These are phyloP conservation scores for Thelonectria discophora DNA, from an alignment of 2,329 filamentous ascomycete genomes.

Conservation along the genomic window DNA sequence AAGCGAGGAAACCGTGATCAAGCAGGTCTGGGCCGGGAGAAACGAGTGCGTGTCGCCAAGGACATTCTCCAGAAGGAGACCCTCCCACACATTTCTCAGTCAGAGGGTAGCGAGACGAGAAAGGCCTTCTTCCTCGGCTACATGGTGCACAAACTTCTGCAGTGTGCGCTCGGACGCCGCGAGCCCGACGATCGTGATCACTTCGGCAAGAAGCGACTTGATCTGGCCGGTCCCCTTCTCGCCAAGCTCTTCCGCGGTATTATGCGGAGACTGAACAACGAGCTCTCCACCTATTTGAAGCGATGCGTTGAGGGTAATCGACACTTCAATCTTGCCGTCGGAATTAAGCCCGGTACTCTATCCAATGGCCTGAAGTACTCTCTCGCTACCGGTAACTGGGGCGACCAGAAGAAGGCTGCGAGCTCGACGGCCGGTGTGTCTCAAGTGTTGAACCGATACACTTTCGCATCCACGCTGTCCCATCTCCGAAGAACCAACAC, in stretches of 20 bases:
- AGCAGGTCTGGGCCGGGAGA: constrained; percentile 76
- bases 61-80: constrained; percentile 98
- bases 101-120: constrained; percentile 90
- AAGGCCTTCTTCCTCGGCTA: constrained; percentile 99
- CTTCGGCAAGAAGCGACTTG: constrained; percentile 97
- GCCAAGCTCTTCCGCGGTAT: constrained; percentile 96
- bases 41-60: constrained; percentile 89
- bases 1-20: constrained; percentile 78
- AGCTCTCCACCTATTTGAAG: constrained; percentile 90
- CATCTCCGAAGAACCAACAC: constrained; percentile 98
- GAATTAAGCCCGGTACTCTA: constrained; percentile 89
- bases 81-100: constrained; percentile 94
- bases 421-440: constrained; percentile 96
- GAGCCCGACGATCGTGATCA: constrained; percentile 98
- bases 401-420: constrained; percentile 97
- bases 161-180: constrained; percentile 89
- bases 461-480: constrained; percentile 94
- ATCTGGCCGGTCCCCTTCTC: constrained; percentile 91
- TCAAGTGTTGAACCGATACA: constrained; percentile 97
- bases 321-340: constrained; percentile 90
- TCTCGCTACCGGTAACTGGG: constrained; percentile 97
- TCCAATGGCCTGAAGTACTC: constrained; percentile 97
- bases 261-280: constrained; percentile 88
- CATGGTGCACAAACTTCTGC: constrained; percentile 96
- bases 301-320: constrained; percentile 88